Evolutionary conservation across 2,329 filamentous ascomycete species (phyloP).

Genomic region (Calonectria leucothoes): DNA sequence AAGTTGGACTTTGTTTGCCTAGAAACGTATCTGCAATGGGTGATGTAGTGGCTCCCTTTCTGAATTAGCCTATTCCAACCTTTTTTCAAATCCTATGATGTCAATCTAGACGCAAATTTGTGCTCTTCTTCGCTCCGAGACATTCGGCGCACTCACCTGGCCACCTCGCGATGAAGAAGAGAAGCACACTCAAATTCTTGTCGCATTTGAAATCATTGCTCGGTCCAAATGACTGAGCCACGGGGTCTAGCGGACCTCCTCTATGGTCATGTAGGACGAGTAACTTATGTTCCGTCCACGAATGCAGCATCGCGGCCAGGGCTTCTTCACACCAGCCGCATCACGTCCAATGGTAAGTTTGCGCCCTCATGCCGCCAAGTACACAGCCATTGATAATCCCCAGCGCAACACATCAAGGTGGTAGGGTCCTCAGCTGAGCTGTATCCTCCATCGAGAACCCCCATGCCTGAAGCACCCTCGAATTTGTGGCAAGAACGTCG

Average conservation of each 20-base stretch:
- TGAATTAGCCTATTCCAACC: background rate
- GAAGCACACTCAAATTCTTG: constrained; percentile 37
- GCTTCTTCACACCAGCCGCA: constrained; percentile 45
- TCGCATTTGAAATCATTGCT: constrained; percentile 45
- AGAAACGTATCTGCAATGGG: constrained; percentile 9
- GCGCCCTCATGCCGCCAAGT: constrained; percentile 8
- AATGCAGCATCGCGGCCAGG: constrained; percentile 40
- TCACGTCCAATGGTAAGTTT: constrained; percentile 42
- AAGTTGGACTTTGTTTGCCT: constrained; percentile 8
- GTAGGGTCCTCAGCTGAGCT: constrained; percentile 48
- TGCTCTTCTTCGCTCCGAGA: constrained; percentile 33
- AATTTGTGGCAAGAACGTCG: constrained; percentile 45
- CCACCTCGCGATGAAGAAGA: constrained; percentile 49
- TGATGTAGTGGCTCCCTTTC: constrained; percentile 10
- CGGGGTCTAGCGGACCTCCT: constrained; percentile 46
- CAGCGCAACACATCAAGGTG: constrained; percentile 47
- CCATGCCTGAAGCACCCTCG: constrained; percentile 37
- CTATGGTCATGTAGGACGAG: constrained; percentile 47
- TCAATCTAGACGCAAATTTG: constrained; percentile 25
- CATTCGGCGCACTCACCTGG: constrained; percentile 29
- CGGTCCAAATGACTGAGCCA: constrained; percentile 52
- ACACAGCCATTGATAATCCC: constrained; percentile 10
- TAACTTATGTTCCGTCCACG: constrained; percentile 46
- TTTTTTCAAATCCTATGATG: constrained; percentile 26
- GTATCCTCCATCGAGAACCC: constrained; percentile 47